Base-by-base conservation (phyloP, 2,329 filamentous ascomycete species). In the Alternaria ventricosa region DNA sequence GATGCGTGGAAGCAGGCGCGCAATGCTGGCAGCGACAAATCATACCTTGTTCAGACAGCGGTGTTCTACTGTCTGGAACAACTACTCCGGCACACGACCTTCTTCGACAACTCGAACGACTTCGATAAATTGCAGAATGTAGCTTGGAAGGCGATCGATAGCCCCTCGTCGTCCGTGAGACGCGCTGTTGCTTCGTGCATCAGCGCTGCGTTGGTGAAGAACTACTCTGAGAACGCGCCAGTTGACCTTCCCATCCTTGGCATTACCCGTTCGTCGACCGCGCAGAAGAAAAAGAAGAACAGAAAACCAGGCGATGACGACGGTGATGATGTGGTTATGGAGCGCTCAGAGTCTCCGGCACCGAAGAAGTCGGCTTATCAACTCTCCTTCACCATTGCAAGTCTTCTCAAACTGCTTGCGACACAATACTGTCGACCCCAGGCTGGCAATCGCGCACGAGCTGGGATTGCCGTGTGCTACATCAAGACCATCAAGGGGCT, bases 1-100 rank as follows among this genome's bases (percentile, higher is more conserved):
- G 94, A 97, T 78, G 88, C 96, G 15, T 98, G 94, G 93, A 99
- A 97, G 80, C 92, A 95, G 78, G 91, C 90, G 25, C 89, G 96
- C 66, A 93, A 86, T 79, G 87, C 91, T 70, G 91, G 91, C 27
- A 86, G 85, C 63, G 96, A 99, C 79, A 98, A 96, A 80, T 92
- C 93, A 5, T 86, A 89, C 3, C 85, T 97, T 33, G 94, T 95
- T 8, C 89, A 97, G 77, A 87, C 91, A 15, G 88, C 89, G 60
- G 92, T 93, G 9, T 96, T 92, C 74, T 89, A 89, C 68, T 96
- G 93, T 76, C 82, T 99, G 66, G 90, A 92, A 75, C 85, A 89
- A 58, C 83, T 98, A 53, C 83, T 92, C 22, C 89, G 87, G 60
- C 84, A 87, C 65, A 97, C 94, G 0, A 81, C 87, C 0, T 96